phyloP scores from a whole-genome alignment of 352 stramenopile genomes.

The Phytophthora melonis region DNA sequence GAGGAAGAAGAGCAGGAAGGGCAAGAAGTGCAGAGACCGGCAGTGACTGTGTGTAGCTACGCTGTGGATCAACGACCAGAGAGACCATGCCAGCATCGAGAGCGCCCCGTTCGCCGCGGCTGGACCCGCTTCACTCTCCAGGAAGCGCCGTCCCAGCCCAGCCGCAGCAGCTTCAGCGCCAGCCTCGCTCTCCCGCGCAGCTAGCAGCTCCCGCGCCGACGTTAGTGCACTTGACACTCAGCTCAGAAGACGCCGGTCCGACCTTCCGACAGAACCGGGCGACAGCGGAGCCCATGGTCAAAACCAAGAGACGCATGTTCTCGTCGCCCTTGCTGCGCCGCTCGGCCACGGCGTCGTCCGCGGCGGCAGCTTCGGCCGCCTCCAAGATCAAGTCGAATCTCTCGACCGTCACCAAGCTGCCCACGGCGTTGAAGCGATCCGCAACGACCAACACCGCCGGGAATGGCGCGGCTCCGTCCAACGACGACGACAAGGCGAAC shows the following conservation, averaged over 20 bases:
- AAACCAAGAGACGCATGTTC: constrained; percentile 52
- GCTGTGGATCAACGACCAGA: neutral
- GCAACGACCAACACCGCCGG: neutral
- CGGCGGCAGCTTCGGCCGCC: constrained; percentile 40
- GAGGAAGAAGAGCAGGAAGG: constrained; percentile 44
- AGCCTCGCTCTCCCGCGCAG: neutral
- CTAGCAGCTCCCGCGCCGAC: neutral
- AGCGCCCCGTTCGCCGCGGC: constrained; percentile 18
- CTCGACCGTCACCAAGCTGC: constrained; percentile 45
- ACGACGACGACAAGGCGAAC: constrained; percentile 15
- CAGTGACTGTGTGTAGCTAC: neutral
- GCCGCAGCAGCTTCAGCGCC: neutral
- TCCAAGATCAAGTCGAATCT: constrained; percentile 47
- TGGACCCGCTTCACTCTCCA: constrained; percentile 36
- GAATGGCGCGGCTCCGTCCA: neutral
- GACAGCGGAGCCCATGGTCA: constrained; percentile 25
- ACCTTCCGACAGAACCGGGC: constrained; percentile 13
- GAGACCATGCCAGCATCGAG: constrained; percentile 7
- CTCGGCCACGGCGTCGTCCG: constrained; percentile 49
- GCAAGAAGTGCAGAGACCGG: constrained; percentile 42
- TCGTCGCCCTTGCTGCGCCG: constrained; percentile 43
- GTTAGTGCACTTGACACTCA: constrained; percentile 22
- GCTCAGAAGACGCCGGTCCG: constrained; percentile 19
- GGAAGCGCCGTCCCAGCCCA: constrained; percentile 17
- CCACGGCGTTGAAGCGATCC: constrained; percentile 35